Evolutionary conservation across 1,284 basidiomycete species (phyloP), one percentile per base, ranked within the genome.

Genomic region (Ustilago hordei): DNA sequence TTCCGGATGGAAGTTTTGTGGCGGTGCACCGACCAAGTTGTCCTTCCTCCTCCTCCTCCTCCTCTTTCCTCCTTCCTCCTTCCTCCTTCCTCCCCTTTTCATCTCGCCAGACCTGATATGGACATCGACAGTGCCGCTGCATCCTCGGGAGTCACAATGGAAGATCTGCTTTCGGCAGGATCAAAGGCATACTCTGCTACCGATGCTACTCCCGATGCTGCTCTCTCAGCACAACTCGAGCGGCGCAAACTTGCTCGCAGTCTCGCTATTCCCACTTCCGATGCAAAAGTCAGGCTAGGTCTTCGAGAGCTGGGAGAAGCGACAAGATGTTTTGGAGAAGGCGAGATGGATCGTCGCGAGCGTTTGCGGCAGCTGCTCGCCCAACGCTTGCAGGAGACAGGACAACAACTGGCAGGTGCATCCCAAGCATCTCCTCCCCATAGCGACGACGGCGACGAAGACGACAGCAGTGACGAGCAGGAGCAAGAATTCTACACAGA

Each of bases 401-500:
- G 3, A 91, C 93, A 70, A 91, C 93, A 69, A n/a, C 9, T 19
- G n/a, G 28, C 23, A 38, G 55, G 19, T 45, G 15, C 38, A 12
- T 89, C 90, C 1, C 90, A 91, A 86, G 90, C 90, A 52, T 72
- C 69, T 23, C 89, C 92, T 34, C 55, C 55, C 28, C 85, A 86
- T 17, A 65, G 68, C 17, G 75, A 73, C 17, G 43, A 52, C 6
- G 55, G 59, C 4, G 36, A 58, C 50, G 48, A 70, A 89, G 79
- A 88, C 50, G 91, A 93, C 84, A 17, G 11, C 38, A 39, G 15
- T 95, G 66, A 77, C 89, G 80, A 88, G 3, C 23, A 28, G 55
- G 91, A 93, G 84, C 95, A 97, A 85, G 97, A 99, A 85, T 99
- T 99, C 88, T 99, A 95, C 86, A 93, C 96, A 4, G 93, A 94